These are phyloP conservation scores for Malassezia slooffiae DNA, from an alignment of 1,284 basidiomycete genomes.

Conservation along the genomic window DNA sequence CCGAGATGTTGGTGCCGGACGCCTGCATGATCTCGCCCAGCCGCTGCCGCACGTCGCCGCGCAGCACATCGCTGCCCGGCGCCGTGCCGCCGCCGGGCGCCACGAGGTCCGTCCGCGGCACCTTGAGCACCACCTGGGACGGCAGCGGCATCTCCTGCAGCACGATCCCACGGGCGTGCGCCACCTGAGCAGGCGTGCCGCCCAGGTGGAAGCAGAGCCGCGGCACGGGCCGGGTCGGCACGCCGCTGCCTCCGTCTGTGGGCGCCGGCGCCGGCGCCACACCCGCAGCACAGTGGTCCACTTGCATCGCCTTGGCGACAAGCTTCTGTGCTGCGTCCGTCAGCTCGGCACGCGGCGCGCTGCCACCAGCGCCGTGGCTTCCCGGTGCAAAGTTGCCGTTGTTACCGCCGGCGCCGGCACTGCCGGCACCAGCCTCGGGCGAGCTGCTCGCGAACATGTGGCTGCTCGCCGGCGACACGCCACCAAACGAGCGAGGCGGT, in stretches of 20 bases:
- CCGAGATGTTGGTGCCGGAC: constrained; percentile 76
- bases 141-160: constrained; percentile 78
- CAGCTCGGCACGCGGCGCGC: too few relatives aligned
- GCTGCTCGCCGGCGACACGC: too few relatives aligned
- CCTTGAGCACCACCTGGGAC: constrained; percentile 72
- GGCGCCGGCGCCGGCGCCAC: constrained; percentile 14
- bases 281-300: too few relatives aligned
- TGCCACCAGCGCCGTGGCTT: neutral
- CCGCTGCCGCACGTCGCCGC: constrained; percentile 70
- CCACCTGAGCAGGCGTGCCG: constrained; percentile 82
- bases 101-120: constrained; percentile 80
- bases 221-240: neutral
- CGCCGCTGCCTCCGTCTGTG: constrained; percentile 9
- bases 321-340: constrained; percentile 21
- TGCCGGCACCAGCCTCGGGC: too few relatives aligned
- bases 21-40: constrained; percentile 84
- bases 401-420: too few relatives aligned
- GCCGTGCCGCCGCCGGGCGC: constrained; percentile 18
- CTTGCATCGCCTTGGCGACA: constrained; percentile 14
- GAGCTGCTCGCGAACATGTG: too few relatives aligned
- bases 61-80: constrained; percentile 54
- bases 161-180: constrained; percentile 75
- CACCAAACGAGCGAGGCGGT: too few relatives aligned
- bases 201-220: constrained; percentile 62
- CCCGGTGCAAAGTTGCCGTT: too few relatives aligned